Evolutionary conservation across 1,139 yeast species (phyloP).

Genomic region (Debaryomyces nepalensis): DNA sequence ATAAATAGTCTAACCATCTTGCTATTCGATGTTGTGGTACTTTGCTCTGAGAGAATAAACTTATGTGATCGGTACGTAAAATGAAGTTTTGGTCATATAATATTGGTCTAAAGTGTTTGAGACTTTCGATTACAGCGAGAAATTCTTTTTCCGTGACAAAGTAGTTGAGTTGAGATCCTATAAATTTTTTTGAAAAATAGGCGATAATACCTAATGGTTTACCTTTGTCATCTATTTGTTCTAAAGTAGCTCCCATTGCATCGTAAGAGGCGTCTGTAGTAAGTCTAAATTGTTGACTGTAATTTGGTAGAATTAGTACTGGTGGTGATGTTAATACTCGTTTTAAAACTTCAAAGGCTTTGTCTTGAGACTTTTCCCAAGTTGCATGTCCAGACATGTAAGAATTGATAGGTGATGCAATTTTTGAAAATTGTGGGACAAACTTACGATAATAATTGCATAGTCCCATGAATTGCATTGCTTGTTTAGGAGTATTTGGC

Average conservation of each 20-base stretch:
- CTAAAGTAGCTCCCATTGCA: too few species aligned
- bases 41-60: neutral
- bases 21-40: neutral
- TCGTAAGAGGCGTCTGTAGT: too few species aligned
- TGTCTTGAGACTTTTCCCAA: too few species aligned
- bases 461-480: neutral
- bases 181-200: neutral
- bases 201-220: constrained; percentile 6
- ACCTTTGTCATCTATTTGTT: too few species aligned
- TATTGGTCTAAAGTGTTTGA: neutral
- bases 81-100: neutral
- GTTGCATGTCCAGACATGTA: too few species aligned
- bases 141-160: constrained; percentile 8
- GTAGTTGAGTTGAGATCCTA: constrained; percentile 3
- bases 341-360: too few species aligned
- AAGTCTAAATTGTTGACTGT: too few species aligned
- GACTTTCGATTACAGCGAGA: constrained; percentile 2
- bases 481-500: neutral
- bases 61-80: neutral
- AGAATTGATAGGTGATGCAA: too few species aligned
- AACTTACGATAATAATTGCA: neutral
- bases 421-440: neutral
- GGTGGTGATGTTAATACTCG: too few species aligned
- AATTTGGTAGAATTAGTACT: too few species aligned
- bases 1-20: constrained; percentile 5